Evolutionary conservation across 768 basidiomycete species (phyloP).

Genomic region (Daedaleopsis nitida): DNA sequence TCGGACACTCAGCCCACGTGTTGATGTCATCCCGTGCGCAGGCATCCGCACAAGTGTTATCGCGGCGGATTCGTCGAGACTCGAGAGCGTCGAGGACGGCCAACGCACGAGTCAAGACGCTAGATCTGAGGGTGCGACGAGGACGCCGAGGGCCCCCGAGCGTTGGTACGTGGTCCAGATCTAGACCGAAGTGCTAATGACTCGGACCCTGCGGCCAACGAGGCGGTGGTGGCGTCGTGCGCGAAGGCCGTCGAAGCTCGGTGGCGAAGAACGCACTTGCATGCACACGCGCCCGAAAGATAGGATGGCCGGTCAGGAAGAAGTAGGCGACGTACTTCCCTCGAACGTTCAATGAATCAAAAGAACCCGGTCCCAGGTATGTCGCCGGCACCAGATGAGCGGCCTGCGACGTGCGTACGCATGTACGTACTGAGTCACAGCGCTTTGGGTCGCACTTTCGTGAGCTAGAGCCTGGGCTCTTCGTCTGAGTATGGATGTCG

Average conservation of each 20-base stretch:
- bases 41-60: too few relatives aligned
- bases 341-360: background rate
- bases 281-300: conserved; percentile 6
- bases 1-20: conserved; percentile 13
- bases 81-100: background rate
- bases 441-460: background rate
- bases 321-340: background rate
- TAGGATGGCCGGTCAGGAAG: conserved; percentile 12
- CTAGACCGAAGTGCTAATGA: too few relatives aligned
- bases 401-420: background rate
- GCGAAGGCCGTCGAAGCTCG: conserved; percentile 4
- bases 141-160: too few relatives aligned
- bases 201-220: background rate
- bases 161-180: too few relatives aligned
- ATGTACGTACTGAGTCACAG: background rate
- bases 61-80: background rate
- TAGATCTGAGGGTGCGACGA: background rate
- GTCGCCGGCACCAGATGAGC: background rate
- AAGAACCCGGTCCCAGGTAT: background rate
- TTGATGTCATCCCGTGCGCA: conserved; percentile 14
- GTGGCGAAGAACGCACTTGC: background rate
- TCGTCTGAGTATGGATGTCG: too few relatives aligned
- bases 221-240: conserved; percentile 1
- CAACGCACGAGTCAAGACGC: background rate
- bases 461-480: background rate